phyloP scores from a whole-genome alignment of 164 flowering plant genomes.

The Magnolia sinica region DNA sequence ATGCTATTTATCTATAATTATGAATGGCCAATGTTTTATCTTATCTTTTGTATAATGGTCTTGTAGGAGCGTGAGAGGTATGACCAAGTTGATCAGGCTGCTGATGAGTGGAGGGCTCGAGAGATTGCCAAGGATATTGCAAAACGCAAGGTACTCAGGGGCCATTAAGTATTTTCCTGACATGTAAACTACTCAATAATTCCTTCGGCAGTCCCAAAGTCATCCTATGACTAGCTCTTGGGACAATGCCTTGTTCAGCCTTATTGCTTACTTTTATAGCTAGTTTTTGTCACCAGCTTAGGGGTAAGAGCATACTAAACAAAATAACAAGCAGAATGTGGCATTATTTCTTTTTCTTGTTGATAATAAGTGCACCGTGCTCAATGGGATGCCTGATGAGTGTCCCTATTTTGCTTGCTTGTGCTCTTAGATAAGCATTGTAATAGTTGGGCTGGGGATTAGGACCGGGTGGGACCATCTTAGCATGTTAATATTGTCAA shows the following conservation, averaged over 20 bases:
- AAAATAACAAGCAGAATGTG: not conserved
- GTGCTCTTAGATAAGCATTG: not conserved
- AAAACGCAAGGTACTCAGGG: slow-evolving; percentile 56
- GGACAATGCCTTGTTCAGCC: not conserved
- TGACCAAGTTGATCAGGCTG: slow-evolving; percentile 72
- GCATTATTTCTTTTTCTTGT: not conserved
- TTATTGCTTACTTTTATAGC: not conserved
- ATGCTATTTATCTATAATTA: not conserved
- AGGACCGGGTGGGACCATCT: not conserved
- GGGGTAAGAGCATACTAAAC: too few relatives aligned
- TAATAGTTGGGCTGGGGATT: not conserved
- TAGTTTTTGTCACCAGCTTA: not conserved
- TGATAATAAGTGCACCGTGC: not conserved
- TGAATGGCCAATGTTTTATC: not conserved
- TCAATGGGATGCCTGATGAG: not conserved
- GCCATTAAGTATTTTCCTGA: not conserved
- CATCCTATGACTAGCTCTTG: slow-evolving; percentile 2
- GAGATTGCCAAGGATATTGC: slow-evolving; percentile 95
- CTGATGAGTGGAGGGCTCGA: slow-evolving; percentile 97
- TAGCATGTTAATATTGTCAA: not conserved
- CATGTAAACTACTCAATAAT: not conserved
- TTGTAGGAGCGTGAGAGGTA: slow-evolving; percentile 65
- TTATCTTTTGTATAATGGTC: slow-evolving; percentile 3
- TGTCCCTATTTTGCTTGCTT: not conserved
- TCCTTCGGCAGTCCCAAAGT: not conserved